phyloP scores from a whole-genome alignment of 2,329 filamentous ascomycete genomes.

The Hirsutella rhossiliensis region DNA sequence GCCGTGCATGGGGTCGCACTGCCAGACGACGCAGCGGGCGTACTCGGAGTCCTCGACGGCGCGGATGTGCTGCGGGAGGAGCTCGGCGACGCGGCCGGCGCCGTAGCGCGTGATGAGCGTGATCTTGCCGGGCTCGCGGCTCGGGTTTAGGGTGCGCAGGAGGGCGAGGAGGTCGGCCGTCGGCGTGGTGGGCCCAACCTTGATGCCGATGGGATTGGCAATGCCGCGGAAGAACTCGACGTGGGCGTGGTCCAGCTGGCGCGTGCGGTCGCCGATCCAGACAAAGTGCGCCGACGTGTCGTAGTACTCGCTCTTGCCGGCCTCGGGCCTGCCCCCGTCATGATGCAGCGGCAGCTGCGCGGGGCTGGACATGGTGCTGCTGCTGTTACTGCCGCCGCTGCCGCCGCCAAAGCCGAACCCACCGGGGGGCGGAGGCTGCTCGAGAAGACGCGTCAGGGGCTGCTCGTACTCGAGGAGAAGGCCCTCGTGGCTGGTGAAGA shows the following conservation, averaged over 20 bases:
- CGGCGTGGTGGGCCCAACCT: constrained; percentile 81
- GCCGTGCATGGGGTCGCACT: constrained; percentile 98
- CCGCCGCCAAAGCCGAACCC: background rate
- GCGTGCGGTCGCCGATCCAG: constrained; percentile 95
- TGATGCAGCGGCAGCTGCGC: constrained; percentile 13
- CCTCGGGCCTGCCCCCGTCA: background rate
- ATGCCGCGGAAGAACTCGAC: constrained; percentile 97
- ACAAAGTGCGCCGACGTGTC: constrained; percentile 94
- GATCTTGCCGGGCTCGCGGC: constrained; percentile 75
- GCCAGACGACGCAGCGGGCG: constrained; percentile 66
- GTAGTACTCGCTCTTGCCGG: constrained; percentile 58
- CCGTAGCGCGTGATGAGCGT: constrained; percentile 96
- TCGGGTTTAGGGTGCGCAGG: constrained; percentile 76
- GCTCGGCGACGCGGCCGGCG: constrained; percentile 57
- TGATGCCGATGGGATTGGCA: constrained; percentile 91
- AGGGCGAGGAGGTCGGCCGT: constrained; percentile 64
- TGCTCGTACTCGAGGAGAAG: constrained; percentile 92
- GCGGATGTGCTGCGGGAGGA: constrained; percentile 77
- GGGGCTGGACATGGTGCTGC: constrained; percentile 27
- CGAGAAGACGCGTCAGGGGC: constrained; percentile 65
- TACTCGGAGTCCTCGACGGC: constrained; percentile 73
- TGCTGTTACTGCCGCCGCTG: background rate
- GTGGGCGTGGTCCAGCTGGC: constrained; percentile 85
- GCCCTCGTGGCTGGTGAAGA: constrained; percentile 93
- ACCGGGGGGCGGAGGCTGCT: constrained; percentile 40